Conservation (phyloP, 306 rosid genomes). For the Castanospermum australe region DNA sequence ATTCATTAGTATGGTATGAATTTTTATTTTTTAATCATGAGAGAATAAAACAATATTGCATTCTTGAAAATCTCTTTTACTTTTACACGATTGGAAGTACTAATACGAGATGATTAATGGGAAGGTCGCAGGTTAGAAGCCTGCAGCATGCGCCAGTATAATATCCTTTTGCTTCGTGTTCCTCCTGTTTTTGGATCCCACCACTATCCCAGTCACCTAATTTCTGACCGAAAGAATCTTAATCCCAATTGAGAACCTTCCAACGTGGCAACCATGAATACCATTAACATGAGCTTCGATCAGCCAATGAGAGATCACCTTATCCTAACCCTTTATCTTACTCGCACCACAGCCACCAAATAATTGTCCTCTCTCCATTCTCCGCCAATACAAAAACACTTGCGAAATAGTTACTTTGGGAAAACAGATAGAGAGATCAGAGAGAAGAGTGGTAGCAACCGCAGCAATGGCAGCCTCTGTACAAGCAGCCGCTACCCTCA, state of each 20-base stretch:
- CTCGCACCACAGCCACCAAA: slow-evolving; percentile 51
- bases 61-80: too few species aligned
- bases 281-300: slow-evolving; percentile 37
- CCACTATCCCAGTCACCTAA: slow-evolving; percentile 21
- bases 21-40: too few species aligned
- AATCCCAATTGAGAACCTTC: slow-evolving; percentile 39
- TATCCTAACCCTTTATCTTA: slow-evolving; percentile 84
- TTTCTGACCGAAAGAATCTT: slow-evolving; percentile 30
- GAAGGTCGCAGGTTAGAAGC: not conserved
- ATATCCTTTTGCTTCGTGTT: not conserved
- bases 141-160: not conserved
- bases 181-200: too few species aligned
- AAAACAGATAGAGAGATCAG: not conserved
- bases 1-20: too few species aligned
- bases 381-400: slow-evolving; percentile 33
- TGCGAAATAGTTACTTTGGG: slow-evolving; percentile 6
- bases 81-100: too few species aligned
- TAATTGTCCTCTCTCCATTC: slow-evolving; percentile 24
- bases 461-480: slow-evolving; percentile 91
- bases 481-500: slow-evolving; percentile 87
- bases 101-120: too few species aligned
- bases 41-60: too few species aligned
- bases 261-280: slow-evolving; percentile 47
- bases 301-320: slow-evolving; percentile 71
- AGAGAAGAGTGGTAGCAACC: not conserved